A percentile compares a stretch with the other conserved stretches of the same genome.
These are phyloP conservation scores for Chalciporus pseudorubinellus DNA, from an alignment of 768 basidiomycete species.

Conservation along the genomic window DNA sequence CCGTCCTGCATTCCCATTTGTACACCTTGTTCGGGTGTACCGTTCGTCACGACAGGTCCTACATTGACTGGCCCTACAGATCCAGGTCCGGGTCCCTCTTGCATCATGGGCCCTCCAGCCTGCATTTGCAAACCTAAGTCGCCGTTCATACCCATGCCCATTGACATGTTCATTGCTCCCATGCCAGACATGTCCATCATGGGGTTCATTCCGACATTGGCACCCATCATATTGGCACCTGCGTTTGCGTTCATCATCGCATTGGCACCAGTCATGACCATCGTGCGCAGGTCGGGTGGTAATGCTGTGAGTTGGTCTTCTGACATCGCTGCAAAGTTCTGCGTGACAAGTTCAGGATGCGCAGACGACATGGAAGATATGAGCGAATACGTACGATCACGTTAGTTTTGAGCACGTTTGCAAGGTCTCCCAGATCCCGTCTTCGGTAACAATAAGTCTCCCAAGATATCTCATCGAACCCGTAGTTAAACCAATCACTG, in stretches of 20 bases:
- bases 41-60: slow-evolving; percentile 37
- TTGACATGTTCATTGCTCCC: slow-evolving; percentile 53
- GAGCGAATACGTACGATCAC: slow-evolving; percentile 59
- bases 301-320: slow-evolving; percentile 78
- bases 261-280: slow-evolving; percentile 82
- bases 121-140: slow-evolving; percentile 60
- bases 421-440: slow-evolving; percentile 76
- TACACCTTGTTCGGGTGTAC: slow-evolving; percentile 38
- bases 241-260: slow-evolving; percentile 69
- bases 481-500: slow-evolving; percentile 99
- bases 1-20: slow-evolving; percentile 43
- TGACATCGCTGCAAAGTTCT: slow-evolving; percentile 82
- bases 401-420: slow-evolving; percentile 76
- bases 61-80: too few relatives aligned
- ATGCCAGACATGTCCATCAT: slow-evolving; percentile 82
- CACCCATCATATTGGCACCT: slow-evolving; percentile 55
- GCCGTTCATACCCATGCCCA: slow-evolving; percentile 61
- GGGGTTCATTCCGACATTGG: slow-evolving; percentile 49
- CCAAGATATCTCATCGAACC: slow-evolving; percentile 97
- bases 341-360: slow-evolving; percentile 6
- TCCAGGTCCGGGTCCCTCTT: slow-evolving; percentile 39
- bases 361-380: not conserved
- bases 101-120: slow-evolving; percentile 54
- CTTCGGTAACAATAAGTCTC: slow-evolving; percentile 87
- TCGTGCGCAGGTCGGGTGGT: slow-evolving; percentile 78